Percentiles rank a stretch among this genome's conserved stretches.
These are phyloP conservation scores for Schoenoplectus tabernaemontani DNA, from an alignment of 202 grass and related monocot species.

Conservation along the genomic window DNA sequence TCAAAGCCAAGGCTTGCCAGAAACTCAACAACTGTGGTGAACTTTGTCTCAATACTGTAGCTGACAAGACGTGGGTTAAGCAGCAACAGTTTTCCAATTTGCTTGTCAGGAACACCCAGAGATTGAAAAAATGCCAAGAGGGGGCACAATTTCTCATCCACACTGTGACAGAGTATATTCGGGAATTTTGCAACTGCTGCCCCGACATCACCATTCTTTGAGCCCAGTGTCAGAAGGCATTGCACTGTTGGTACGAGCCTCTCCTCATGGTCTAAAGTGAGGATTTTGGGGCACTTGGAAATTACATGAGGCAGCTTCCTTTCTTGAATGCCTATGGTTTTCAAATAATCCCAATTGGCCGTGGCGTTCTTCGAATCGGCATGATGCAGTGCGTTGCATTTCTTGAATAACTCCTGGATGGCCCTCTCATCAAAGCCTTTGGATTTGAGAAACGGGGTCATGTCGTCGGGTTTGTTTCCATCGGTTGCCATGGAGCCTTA, in stretches of 20 bases:
- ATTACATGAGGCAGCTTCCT: slow-evolving; percentile 74
- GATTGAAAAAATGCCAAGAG: slow-evolving; percentile 80
- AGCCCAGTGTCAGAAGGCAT: slow-evolving; percentile 56
- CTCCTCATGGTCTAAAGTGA: slow-evolving; percentile 45
- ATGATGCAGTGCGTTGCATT: slow-evolving; percentile 51
- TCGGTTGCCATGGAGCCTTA: neutral
- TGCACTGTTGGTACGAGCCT: slow-evolving; percentile 78
- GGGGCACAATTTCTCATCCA: slow-evolving; percentile 91
- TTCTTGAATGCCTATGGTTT: slow-evolving; percentile 55
- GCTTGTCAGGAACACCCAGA: slow-evolving; percentile 66
- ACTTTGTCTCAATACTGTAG: slow-evolving; percentile 89
- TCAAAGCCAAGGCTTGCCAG: slow-evolving; percentile 51
- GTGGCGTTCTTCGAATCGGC: slow-evolving; percentile 31
- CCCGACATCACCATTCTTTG: slow-evolving; percentile 64
- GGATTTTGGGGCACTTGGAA: slow-evolving; percentile 85
- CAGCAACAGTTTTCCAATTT: slow-evolving; percentile 71
- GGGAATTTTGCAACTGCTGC: slow-evolving; percentile 81
- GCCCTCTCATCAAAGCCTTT: slow-evolving; percentile 68
- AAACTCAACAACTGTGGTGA: slow-evolving; percentile 58
- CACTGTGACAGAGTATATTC: slow-evolving; percentile 65
- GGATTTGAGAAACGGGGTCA: slow-evolving; percentile 51
- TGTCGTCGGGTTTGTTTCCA: slow-evolving; percentile 25
- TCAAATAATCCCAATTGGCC: slow-evolving; percentile 68
- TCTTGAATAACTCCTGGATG: slow-evolving; percentile 44
- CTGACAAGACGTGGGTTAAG: slow-evolving; percentile 89